Conservation (phyloP, 768 basidiomycete species). For the Boletales sp. region DNA sequence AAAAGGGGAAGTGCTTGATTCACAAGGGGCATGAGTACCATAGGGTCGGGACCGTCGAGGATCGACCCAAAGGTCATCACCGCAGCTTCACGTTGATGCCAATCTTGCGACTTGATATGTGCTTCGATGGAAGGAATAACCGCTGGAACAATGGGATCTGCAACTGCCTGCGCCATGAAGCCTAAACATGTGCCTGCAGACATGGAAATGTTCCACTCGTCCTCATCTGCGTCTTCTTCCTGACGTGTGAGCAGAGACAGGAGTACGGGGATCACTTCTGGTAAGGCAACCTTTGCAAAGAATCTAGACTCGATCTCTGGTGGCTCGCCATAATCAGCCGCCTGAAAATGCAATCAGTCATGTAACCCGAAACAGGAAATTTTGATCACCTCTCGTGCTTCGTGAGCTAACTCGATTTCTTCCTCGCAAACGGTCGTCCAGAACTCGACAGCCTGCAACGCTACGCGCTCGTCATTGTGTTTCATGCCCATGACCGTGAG, state of each 20-base stretch:
- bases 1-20: slow-evolving; percentile 91
- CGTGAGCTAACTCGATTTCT: slow-evolving; percentile 88
- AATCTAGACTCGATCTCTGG: slow-evolving; percentile 84
- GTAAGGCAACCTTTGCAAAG: slow-evolving; percentile 92
- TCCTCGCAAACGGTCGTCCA: slow-evolving; percentile 99
- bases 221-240: slow-evolving; percentile 96
- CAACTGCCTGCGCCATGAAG: slow-evolving; percentile 85
- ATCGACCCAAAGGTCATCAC: slow-evolving; percentile 99
- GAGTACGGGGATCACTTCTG: slow-evolving; percentile 92
- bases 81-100: slow-evolving; percentile 95
- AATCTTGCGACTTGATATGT: slow-evolving; percentile 88
- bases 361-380: neutral
- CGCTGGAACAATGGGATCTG: slow-evolving; percentile 85
- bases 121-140: slow-evolving; percentile 98
- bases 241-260: slow-evolving; percentile 86
- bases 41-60: slow-evolving; percentile 91
- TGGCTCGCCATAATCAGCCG: slow-evolving; percentile 82
- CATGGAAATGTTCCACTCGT: slow-evolving; percentile 99
- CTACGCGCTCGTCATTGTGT: slow-evolving; percentile 84
- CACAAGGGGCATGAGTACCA: slow-evolving; percentile 84
- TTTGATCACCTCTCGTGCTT: slow-evolving; percentile 77
- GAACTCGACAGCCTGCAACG: slow-evolving; percentile 96
- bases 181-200: slow-evolving; percentile 90
- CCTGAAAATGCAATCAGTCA: slow-evolving; percentile 42
- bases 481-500: slow-evolving; percentile 98